Evolutionary conservation across 2,329 filamentous ascomycete genomes (phyloP).

Genomic region (Penicillium decumbens): DNA sequence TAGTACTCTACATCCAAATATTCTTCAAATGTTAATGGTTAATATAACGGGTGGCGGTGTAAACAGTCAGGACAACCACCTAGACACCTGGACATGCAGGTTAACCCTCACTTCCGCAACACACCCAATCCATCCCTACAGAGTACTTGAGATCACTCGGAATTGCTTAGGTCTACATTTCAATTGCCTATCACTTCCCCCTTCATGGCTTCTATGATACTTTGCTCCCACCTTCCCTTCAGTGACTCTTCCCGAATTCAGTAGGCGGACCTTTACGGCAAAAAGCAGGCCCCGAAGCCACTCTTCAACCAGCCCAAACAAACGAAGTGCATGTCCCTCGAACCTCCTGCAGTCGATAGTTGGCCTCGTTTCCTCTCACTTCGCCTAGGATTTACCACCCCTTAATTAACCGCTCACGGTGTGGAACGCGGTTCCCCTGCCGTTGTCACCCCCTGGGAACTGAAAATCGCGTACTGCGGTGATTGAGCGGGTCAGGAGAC

Average conservation of each 20-base stretch:
- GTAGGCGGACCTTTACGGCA: background rate
- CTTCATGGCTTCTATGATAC: background rate
- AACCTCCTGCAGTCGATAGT: constrained; percentile 10
- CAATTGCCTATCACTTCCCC: background rate
- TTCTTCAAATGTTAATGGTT: too few species aligned
- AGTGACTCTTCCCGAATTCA: background rate
- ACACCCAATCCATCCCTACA: background rate
- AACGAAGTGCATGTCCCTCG: constrained; percentile 15
- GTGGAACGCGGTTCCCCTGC: constrained; percentile 18
- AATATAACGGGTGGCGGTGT: background rate
- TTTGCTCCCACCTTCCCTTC: background rate
- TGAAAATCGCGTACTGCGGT: constrained; percentile 18
- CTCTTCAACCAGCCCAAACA: constrained; percentile 7
- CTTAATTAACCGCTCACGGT: constrained; percentile 7
- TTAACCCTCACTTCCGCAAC: background rate
- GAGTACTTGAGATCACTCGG: background rate
- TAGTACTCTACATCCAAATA: too few species aligned
- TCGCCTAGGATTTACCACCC: background rate
- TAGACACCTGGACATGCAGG: background rate
- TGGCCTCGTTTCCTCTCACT: constrained; percentile 9
- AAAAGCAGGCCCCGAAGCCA: background rate
- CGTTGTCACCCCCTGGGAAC: constrained; percentile 15
- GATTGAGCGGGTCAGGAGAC: constrained; percentile 25
- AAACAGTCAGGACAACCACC: background rate
- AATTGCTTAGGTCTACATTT: background rate